Base-by-base conservation (phyloP, 257 asterid species). In the Eustoma russellianum region DNA sequence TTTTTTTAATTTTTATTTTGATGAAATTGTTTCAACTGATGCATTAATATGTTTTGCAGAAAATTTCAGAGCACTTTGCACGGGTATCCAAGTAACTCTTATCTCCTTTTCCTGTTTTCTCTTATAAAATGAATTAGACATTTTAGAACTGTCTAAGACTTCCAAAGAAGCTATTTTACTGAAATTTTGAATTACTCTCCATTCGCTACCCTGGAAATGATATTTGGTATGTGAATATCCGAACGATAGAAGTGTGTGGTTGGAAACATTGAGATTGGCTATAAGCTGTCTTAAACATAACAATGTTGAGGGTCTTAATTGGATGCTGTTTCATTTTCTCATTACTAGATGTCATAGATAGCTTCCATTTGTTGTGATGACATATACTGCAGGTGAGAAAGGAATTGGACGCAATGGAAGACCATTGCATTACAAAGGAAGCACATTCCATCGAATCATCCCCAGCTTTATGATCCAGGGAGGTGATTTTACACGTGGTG, bases 391-490 rank as follows among this genome's bases (percentile, higher is more conserved):
- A 89, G 97, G 97, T 53, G 93, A 86, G 74, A 90, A 90, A 72
- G 97, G 97, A 46, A 70, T 63, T 38, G 97, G 95, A 56, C 65
- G 64, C 41, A 82, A 83, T 35, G 93, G 95, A 53, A 83, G 81
- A 69, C 73, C 82, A 55, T 90, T 90, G 63, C 90, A 83, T 63
- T 90, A 76, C 66, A 90, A 74, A 69, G 97, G 95, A 48, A 83
- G 90, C 76, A 68, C 56, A 56, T 86, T 90, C 71, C 97, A 90
- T 63, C 75, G 97, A 67, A 86, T 90, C 77, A 85, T 89, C 66
- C 97, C 95, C 10, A 76, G 79, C 75, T 89, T 86, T 69, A 89
- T 89, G 97, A 89, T 89, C 69, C 97, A 86, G 66, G 97, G 97
- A 57, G 97, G 95, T 13, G 97, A 90, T 66, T 90, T 90, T 70